Evolutionary conservation across 164 flowering plant genomes (phyloP), one percentile per base, ranked within the genome.

Genomic region (Akebia trifoliata): DNA sequence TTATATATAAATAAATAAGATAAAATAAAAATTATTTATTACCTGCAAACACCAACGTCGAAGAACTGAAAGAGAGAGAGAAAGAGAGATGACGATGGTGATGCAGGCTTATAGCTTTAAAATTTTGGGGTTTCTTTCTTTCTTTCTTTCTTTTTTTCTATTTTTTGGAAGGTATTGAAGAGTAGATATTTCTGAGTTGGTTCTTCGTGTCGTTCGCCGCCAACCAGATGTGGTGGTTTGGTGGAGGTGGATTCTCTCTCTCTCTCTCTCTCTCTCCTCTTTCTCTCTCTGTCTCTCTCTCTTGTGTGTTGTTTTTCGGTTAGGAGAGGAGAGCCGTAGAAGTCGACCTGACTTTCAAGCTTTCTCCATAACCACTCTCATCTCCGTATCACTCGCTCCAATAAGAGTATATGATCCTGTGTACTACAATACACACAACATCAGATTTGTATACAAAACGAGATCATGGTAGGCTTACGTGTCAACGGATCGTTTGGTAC

Each of bases 161-260:
- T 39, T 39, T 35, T 61, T 32, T 22, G 6, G n/a, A n/a, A n/a
- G n/a, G n/a, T n/a, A n/a, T n/a, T n/a, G n/a, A n/a, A n/a, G n/a
- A n/a, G n/a, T 17, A 8, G n/a, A 38, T 37, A 40, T 50, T 22
- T 25, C 4, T 17, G 6, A 5, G 15, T 20, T 29, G 49, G 25
- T 51, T 51, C 8, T 40, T 11, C 15, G 29, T 32, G 25, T 45
- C 61, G 71, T 61, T 65, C 66, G 60, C 50, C 32, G 56, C 64
- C 72, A 69, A 56, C 74, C 59, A 63, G 61, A 66, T 31, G 72
- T 56, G 61, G 47, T 37, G 65, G 47, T 64, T 61, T 61, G 76
- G 74, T 56, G 47, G 62, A 35, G 66, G 67, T 59, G 76, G 74
- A 72, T 60, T 72, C 71, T 69, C 18, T 63, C 59, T 45, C 70